phyloP scores from a whole-genome alignment of 1,284 basidiomycete species.

The Trametes hirsuta region DNA sequence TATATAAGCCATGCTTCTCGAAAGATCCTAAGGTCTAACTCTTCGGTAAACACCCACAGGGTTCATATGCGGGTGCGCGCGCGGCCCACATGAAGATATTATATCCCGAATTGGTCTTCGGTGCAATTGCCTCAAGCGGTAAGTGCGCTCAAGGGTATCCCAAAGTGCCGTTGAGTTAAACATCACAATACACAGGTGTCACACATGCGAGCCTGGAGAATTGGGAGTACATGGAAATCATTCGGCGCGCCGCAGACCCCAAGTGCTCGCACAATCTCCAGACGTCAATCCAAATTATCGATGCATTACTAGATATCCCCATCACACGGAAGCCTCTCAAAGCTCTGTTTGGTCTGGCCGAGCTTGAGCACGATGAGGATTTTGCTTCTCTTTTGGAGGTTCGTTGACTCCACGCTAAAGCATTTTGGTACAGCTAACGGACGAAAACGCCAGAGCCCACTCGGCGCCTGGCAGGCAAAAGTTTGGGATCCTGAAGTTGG shows the following conservation, averaged over 20 bases:
- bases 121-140: slow-evolving; percentile 91
- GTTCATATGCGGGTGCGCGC: slow-evolving; percentile 91
- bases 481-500: slow-evolving; percentile 80
- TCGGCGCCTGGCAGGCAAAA: slow-evolving; percentile 62
- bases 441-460: slow-evolving; percentile 37
- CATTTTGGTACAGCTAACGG: background rate
- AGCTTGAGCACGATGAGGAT: slow-evolving; percentile 74
- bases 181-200: slow-evolving; percentile 52
- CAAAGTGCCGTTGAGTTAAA: background rate
- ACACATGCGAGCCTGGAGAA: slow-evolving; percentile 75
- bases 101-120: slow-evolving; percentile 88
- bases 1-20: background rate
- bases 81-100: slow-evolving; percentile 91
- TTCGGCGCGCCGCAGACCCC: slow-evolving; percentile 74
- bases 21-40: background rate
- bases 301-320: slow-evolving; percentile 56
- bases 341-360: slow-evolving; percentile 71
- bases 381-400: slow-evolving; percentile 75
- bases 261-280: slow-evolving; percentile 75
- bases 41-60: slow-evolving; percentile 43
- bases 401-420: slow-evolving; percentile 17
- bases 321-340: slow-evolving; percentile 58
- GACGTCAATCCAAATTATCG: slow-evolving; percentile 64
- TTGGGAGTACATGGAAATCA: slow-evolving; percentile 90
- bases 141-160: background rate